A percentile compares a stretch with the other conserved stretches of the same genome.
phyloP scores from a whole-genome alignment of 2,329 filamentous ascomycete species.

The Pseudogymnoascus sp. region DNA sequence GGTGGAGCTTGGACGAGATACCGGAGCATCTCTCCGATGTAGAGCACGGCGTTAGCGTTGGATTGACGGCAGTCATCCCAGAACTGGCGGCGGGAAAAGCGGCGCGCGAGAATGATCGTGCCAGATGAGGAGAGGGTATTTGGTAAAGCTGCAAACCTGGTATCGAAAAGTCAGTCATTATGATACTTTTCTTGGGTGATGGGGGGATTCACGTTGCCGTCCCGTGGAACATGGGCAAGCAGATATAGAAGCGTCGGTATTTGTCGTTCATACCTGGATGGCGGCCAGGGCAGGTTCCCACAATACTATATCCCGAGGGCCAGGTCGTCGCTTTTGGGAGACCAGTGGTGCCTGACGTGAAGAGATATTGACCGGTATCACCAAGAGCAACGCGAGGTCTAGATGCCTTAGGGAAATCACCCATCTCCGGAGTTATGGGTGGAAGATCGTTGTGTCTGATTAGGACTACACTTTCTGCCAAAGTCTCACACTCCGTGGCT shows the following conservation, averaged over 20 bases:
- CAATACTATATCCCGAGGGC: not conserved
- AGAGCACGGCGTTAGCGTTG: not conserved
- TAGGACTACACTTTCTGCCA: not conserved
- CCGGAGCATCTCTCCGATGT: not conserved
- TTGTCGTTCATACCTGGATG: not conserved
- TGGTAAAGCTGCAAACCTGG: not conserved
- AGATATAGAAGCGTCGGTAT: not conserved
- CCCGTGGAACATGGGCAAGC: not conserved
- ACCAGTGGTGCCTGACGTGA: slow-evolving; percentile 72
- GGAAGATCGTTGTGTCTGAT: not conserved
- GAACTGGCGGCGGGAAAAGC: not conserved
- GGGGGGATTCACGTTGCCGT: not conserved
- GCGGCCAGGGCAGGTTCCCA: not conserved
- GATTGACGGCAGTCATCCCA: not conserved
- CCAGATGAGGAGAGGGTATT: not conserved
- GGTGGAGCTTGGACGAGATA: not conserved
- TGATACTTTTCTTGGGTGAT: not conserved
- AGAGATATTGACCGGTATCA: slow-evolving; percentile 42
- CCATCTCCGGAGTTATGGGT: not conserved
- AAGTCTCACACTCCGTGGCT: not conserved
- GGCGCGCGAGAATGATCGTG: not conserved
- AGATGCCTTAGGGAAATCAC: not conserved
- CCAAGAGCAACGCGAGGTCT: not conserved
- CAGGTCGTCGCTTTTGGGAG: slow-evolving; percentile 68
- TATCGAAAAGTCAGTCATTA: not conserved